Evolutionary conservation across 495 filamentous ascomycete genomes (phyloP).

Genomic region (Melanomma pulvis-pyrius): DNA sequence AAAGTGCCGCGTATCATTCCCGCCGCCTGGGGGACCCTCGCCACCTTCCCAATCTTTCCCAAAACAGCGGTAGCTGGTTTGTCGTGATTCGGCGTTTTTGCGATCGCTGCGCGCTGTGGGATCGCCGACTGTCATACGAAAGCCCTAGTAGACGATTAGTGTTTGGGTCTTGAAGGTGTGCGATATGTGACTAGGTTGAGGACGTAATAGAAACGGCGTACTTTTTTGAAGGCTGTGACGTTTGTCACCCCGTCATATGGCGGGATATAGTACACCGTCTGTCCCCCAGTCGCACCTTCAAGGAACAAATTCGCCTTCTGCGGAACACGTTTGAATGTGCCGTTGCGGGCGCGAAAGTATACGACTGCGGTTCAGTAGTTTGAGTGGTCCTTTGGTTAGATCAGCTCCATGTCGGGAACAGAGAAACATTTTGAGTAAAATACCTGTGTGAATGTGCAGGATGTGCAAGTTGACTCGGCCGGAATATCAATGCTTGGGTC

Average conservation of each 20-base stretch:
- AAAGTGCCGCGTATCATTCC: slow-evolving; percentile 50
- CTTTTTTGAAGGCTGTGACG: slow-evolving; percentile 33
- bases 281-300: slow-evolving; percentile 15
- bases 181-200: no score
- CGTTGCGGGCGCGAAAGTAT: slow-evolving; percentile 27
- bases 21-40: slow-evolving; percentile 58
- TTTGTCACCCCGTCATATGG: slow-evolving; percentile 34
- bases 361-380: slow-evolving; percentile 36
- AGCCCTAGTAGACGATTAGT: slow-evolving; percentile 17
- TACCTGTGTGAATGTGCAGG: slow-evolving; percentile 18
- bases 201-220: neutral
- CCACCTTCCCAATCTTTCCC: slow-evolving; percentile 42
- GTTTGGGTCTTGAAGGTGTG: no score
- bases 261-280: slow-evolving; percentile 36
- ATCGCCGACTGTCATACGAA: slow-evolving; percentile 34
- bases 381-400: slow-evolving; percentile 1
- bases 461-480: slow-evolving; percentile 22
- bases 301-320: slow-evolving; percentile 28
- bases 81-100: slow-evolving; percentile 29
- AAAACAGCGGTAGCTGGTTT: slow-evolving; percentile 54
- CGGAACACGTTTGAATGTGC: slow-evolving; percentile 28
- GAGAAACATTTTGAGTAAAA: neutral
- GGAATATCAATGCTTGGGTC: slow-evolving; percentile 11
- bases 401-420: no score
- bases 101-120: slow-evolving; percentile 16